These are phyloP conservation scores for Globisporangium iwayamae DNA, from an alignment of 352 stramenopile genomes.

Conservation along the genomic window DNA sequence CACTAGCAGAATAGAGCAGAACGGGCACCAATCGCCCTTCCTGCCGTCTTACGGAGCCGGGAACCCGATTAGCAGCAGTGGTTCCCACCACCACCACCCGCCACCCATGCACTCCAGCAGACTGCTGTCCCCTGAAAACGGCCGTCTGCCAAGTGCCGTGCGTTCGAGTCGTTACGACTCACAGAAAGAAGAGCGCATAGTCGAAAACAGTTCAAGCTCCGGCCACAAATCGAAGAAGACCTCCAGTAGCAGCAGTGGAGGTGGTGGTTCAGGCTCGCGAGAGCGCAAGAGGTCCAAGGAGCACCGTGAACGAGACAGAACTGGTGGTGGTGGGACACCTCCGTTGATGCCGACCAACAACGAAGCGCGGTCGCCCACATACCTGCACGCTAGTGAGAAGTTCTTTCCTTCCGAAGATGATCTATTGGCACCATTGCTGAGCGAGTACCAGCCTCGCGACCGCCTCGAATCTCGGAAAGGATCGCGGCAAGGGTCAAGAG, in stretches of 20 bases:
- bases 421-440: conserved; percentile 32
- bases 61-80: not conserved
- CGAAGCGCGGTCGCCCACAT: conserved; percentile 9
- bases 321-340: not conserved
- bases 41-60: not conserved
- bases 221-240: conserved; percentile 9
- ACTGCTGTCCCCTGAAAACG: conserved; percentile 24
- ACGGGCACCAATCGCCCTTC: conserved; percentile 2
- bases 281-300: conserved; percentile 13
- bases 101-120: conserved; percentile 19
- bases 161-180: conserved; percentile 24
- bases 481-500: conserved; percentile 49
- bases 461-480: conserved; percentile 75
- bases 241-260: conserved; percentile 4
- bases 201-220: conserved; percentile 15
- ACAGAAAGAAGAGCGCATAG: conserved; percentile 3
- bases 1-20: conserved; percentile 7
- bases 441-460: conserved; percentile 67
- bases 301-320: conserved; percentile 4
- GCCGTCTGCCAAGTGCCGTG: conserved; percentile 33
- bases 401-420: conserved; percentile 32
- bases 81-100: not conserved
- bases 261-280: not conserved
- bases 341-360: conserved; percentile 16
- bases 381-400: conserved; percentile 5